Evolutionary conservation across 75 land plant species (phyloP), one percentile per base, ranked within the genome.

Genomic region (Cupressus sempervirens): DNA sequence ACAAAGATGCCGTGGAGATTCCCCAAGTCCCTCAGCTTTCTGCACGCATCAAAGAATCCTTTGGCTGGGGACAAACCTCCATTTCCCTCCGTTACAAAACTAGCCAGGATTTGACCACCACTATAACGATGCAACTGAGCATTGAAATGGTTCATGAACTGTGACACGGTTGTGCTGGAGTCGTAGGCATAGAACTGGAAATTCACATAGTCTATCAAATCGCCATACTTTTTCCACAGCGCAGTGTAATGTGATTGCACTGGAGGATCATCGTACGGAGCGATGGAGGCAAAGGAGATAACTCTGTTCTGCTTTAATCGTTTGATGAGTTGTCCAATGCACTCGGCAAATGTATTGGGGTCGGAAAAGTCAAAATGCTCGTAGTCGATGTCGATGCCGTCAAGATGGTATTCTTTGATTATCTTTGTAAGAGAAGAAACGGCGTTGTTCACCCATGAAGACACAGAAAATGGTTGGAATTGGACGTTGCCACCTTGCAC

Each of bases 331-430:
- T 82, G 85, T 30, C 91, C 91, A 50, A 90, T 86, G 85, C 83
- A 83, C 13, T 77, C 83, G 0, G 83, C 75, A 43, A 90, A 90
- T 15, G 82, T 88, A 14, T 76, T 41, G 18, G 77, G 68, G 20
- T 82, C 88, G 16, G 82, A 8, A 48, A 48, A 48, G 14, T 84
- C 83, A 72, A 90, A 90, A 74, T 84, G 89, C 84, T 90, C 91
- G 36, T 85, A 85, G 45, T 90, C 91, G 48, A 90, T 80, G 83
- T 90, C 91, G 53, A 90, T 84, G 80, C 92, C 90, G 46, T 88
- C 92, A 3, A 86, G 76, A 48, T 82, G 50, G 58, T 88, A 91
- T 48, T 82, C 32, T 5, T 48, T 38, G 83, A 89, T 87, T 50
- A 89, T 85, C 2, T 82, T 85, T 53, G 40, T n/a, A 38, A 88